phyloP scores from a whole-genome alignment of 2,329 filamentous ascomycete species.

The Penicillium sp. region DNA sequence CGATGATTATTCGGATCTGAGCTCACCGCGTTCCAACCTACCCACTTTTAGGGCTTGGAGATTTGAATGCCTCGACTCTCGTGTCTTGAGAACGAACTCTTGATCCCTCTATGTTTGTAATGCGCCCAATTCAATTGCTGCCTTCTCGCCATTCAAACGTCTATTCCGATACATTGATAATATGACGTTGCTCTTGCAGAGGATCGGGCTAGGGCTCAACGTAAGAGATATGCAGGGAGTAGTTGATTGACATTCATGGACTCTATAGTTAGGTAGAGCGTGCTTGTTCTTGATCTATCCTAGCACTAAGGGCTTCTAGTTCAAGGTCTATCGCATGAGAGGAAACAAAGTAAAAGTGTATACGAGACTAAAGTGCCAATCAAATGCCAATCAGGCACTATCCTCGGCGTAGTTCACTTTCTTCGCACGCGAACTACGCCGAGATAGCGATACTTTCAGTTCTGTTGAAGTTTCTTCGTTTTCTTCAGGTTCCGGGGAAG shows the following conservation, averaged over 20 bases:
- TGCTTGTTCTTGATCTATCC: background rate
- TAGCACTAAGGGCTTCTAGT: background rate
- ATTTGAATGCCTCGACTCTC: no score
- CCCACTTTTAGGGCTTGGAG: no score
- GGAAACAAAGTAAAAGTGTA: background rate
- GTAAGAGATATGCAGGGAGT: background rate
- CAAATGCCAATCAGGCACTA: constrained; percentile 18
- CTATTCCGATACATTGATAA: background rate
- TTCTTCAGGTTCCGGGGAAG: constrained; percentile 29
- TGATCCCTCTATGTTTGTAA: background rate
- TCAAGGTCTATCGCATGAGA: no score
- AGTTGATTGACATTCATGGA: background rate
- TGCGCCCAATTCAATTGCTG: no score
- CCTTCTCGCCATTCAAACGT: background rate
- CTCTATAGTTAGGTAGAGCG: background rate
- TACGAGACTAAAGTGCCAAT: background rate
- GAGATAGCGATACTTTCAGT: constrained; percentile 14
- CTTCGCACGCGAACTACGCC: constrained; percentile 33
- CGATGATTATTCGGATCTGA: constrained; percentile 6
- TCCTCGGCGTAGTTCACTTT: constrained; percentile 38
- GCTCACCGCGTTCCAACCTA: constrained; percentile 8
- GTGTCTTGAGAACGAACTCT: no score
- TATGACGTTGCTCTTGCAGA: background rate
- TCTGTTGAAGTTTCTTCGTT: constrained; percentile 10
- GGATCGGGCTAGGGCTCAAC: no score